A percentile compares a stretch with the other conserved stretches of the same genome.
Conservation (phyloP, 129 eudicot species). For the Cynara cardunculus region DNA sequence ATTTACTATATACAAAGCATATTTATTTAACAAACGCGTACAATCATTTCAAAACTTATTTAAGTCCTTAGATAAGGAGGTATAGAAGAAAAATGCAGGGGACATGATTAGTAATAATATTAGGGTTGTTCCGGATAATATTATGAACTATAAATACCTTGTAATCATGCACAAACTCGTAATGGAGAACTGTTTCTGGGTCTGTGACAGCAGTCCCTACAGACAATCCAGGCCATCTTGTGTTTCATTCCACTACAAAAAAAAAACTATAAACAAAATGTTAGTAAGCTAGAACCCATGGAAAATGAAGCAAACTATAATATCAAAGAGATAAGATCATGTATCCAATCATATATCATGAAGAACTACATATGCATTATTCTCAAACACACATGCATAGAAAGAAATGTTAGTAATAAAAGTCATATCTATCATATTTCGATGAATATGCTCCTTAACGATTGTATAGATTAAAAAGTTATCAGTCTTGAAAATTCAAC, state of each 20-base stretch:
- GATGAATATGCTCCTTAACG: no score
- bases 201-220: constrained; percentile 87
- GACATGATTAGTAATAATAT: no score
- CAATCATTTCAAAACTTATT: not conserved
- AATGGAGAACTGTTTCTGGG: constrained; percentile 96
- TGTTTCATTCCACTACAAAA: constrained; percentile 87
- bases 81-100: not conserved
- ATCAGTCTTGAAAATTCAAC: no score
- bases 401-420: not conserved
- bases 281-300: not conserved
- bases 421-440: no score
- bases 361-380: not conserved
- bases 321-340: not conserved
- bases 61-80: not conserved
- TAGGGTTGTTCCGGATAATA: not conserved
- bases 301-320: constrained; percentile 2
- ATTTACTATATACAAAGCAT: no score
- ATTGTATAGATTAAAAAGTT: no score
- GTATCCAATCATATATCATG: not conserved
- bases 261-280: constrained; percentile 24
- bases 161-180: constrained; percentile 99
- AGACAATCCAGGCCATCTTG: constrained; percentile 96
- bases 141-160: constrained; percentile 68
- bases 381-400: not conserved
- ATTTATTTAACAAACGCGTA: not conserved